Evolutionary conservation across 768 basidiomycete genomes (phyloP).

Genomic region (Mycena galopus): DNA sequence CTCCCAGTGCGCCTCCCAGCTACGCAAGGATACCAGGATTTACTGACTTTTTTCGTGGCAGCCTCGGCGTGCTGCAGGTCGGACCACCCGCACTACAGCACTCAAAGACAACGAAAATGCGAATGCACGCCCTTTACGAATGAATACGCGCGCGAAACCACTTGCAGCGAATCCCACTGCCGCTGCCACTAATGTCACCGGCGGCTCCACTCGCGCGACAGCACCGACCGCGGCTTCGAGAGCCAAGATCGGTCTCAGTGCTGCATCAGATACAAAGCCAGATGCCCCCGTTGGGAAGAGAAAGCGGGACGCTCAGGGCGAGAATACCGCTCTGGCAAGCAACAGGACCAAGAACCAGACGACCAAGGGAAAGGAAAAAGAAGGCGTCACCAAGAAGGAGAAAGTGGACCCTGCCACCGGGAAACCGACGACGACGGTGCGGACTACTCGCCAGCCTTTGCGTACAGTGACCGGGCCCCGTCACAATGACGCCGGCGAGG

Average conservation of each 20-base stretch:
- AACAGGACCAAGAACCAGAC: slow-evolving; percentile 62
- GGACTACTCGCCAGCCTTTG: slow-evolving; percentile 64
- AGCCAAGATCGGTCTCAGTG: slow-evolving; percentile 58
- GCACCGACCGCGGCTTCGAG: slow-evolving; percentile 66
- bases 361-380: slow-evolving; percentile 72
- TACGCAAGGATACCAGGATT: not conserved
- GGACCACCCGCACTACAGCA: slow-evolving; percentile 64
- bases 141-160: slow-evolving; percentile 72
- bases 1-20: slow-evolving; percentile 19
- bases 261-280: slow-evolving; percentile 53
- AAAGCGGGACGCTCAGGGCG: slow-evolving; percentile 30
- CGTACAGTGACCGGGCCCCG: slow-evolving; percentile 64
- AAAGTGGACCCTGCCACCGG: slow-evolving; percentile 76
- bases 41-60: slow-evolving; percentile 1
- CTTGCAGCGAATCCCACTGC: slow-evolving; percentile 58
- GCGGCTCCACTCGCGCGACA: slow-evolving; percentile 61
- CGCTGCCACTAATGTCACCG: slow-evolving; percentile 46
- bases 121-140: slow-evolving; percentile 71
- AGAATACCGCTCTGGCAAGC: slow-evolving; percentile 53
- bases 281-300: slow-evolving; percentile 22
- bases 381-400: slow-evolving; percentile 57
- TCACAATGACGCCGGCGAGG: slow-evolving; percentile 46
- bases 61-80: slow-evolving; percentile 70
- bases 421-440: slow-evolving; percentile 67
- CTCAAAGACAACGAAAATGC: slow-evolving; percentile 79